Conservation (phyloP, 2,329 filamentous ascomycete species). For the Stachybotrys elegans region DNA sequence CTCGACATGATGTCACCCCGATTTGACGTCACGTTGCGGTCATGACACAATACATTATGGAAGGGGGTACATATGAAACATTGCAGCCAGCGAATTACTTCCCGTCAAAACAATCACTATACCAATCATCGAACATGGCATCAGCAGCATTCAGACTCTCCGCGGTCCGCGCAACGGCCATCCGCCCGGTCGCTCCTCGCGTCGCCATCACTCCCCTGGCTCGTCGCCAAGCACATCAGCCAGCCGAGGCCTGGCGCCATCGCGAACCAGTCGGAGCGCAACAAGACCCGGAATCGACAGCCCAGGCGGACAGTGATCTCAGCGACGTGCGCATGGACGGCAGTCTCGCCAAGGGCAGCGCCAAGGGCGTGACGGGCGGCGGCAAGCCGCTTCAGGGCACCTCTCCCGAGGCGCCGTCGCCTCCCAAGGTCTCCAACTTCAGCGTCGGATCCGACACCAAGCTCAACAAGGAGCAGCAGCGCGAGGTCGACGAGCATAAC, state of each 20-base stretch:
- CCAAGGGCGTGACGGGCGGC: conserved; percentile 33
- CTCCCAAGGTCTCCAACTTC: conserved; percentile 49
- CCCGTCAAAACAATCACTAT: too few species aligned
- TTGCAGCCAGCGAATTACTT: too few species aligned
- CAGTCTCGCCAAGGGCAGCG: conserved; percentile 24
- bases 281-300: neutral
- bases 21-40: too few species aligned
- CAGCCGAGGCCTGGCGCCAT: neutral
- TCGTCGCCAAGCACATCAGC: neutral
- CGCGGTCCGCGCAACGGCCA: neutral
- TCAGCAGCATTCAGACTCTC: neutral
- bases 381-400: conserved; percentile 29
- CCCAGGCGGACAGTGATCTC: neutral
- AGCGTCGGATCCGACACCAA: conserved; percentile 31
- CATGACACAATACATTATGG: too few species aligned
- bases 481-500: conserved; percentile 56
- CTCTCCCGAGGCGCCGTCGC: conserved; percentile 27
- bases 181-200: neutral
- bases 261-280: neutral
- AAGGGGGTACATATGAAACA: too few species aligned
- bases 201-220: neutral
- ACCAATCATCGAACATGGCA: too few species aligned
- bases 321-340: conserved; percentile 3
- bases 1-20: too few species aligned
- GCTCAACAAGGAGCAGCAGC: conserved; percentile 42